phyloP scores from a whole-genome alignment of 2,329 filamentous ascomycete species.

The Pseudonectria foliicola region DNA sequence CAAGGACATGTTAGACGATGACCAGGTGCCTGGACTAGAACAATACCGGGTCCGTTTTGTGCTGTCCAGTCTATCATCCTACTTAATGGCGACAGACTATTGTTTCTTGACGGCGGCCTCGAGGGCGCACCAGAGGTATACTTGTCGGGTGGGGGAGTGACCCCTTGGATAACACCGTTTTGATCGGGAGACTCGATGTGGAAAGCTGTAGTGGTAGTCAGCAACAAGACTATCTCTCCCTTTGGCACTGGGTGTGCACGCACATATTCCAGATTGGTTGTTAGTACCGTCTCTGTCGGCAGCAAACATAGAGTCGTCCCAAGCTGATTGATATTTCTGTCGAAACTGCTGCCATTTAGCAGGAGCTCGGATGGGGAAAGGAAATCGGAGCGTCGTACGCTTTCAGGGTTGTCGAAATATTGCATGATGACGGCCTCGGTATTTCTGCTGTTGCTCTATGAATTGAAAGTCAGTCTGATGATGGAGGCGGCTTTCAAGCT shows the following conservation, averaged over 20 bases:
- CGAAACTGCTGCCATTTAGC: conserved; percentile 32
- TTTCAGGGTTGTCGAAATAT: conserved; percentile 41
- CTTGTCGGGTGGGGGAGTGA: conserved; percentile 33
- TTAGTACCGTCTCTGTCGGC: conserved; percentile 44
- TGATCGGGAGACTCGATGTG: conserved; percentile 48
- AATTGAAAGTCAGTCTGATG: conserved; percentile 1
- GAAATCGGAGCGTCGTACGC: conserved; percentile 16
- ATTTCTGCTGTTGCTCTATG: conserved; percentile 37
- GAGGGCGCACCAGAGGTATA: conserved; percentile 44
- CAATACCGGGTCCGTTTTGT: conserved; percentile 34
- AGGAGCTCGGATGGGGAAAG: conserved; percentile 1
- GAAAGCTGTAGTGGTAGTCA: conserved; percentile 38
- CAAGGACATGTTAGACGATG: conserved; percentile 18
- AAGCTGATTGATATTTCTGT: conserved; percentile 38
- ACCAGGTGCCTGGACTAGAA: conserved; percentile 13
- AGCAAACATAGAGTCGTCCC: conserved; percentile 49
- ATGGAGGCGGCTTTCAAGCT: background rate
- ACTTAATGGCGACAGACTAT: conserved; percentile 49
- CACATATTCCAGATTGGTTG: conserved; percentile 39
- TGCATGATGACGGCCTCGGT: conserved; percentile 43
- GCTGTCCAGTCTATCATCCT: conserved; percentile 43
- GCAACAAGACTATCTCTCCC: background rate
- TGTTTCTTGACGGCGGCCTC: conserved; percentile 54
- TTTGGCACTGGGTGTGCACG: conserved; percentile 11
- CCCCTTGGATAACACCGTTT: conserved; percentile 35